phyloP scores from a whole-genome alignment of 345 rosid genomes.

The Sonneratia alba region DNA sequence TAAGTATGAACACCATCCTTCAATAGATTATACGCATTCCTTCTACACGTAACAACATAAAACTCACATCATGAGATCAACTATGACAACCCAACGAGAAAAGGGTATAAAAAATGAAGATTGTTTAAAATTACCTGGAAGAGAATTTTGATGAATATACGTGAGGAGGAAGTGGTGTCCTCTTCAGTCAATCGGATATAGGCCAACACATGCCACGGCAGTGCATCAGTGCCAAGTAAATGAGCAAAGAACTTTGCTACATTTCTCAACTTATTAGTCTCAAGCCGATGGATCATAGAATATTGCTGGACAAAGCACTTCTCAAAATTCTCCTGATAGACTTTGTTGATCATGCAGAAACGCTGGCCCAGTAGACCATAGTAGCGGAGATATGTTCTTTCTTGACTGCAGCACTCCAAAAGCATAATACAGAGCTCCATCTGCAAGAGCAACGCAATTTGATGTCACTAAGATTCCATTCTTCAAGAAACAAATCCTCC shows the following conservation, averaged over 20 bases:
- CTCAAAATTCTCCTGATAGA: slow-evolving; percentile 84
- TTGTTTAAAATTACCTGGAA: slow-evolving; percentile 50
- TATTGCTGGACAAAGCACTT: slow-evolving; percentile 86
- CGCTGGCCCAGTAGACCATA: slow-evolving; percentile 89
- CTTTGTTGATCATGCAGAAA: slow-evolving; percentile 91
- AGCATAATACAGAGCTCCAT: slow-evolving; percentile 95
- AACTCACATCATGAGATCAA: not conserved
- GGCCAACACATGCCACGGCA: slow-evolving; percentile 92
- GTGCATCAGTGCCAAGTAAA: slow-evolving; percentile 81
- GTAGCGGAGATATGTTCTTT: slow-evolving; percentile 87
- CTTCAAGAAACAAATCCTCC: not conserved
- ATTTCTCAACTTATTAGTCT: slow-evolving; percentile 79
- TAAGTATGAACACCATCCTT: not conserved
- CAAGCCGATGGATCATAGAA: slow-evolving; percentile 91
- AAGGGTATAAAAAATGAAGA: not conserved
- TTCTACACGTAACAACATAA: not conserved
- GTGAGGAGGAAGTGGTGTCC: slow-evolving; percentile 88
- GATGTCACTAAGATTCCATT: not conserved
- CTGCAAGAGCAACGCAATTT: slow-evolving; percentile 31
- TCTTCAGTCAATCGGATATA: slow-evolving; percentile 81
- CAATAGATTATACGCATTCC: no score
- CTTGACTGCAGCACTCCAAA: slow-evolving; percentile 91
- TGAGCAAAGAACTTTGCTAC: slow-evolving; percentile 96
- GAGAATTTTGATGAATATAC: slow-evolving; percentile 91
- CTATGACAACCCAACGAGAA: no score